Evolutionary conservation across 495 filamentous ascomycete genomes (phyloP), one percentile per base, ranked within the genome.

Genomic region (Tuber umbilicatum): DNA sequence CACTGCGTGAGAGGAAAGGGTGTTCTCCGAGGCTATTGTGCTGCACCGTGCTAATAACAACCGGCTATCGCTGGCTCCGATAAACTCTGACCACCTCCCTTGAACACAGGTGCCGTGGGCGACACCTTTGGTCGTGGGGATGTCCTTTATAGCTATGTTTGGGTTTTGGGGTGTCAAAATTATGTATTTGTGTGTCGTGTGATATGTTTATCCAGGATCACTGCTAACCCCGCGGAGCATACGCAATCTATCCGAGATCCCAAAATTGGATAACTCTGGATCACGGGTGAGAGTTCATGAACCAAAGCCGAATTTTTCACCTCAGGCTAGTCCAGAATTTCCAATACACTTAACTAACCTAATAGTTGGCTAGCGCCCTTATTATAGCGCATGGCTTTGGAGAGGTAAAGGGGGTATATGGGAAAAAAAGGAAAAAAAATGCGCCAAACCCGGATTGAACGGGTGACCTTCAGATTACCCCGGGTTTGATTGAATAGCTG

Each of bases 391-490:
- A 31, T n/a, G 47, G 2, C 9, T 7, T 55, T 12, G n/a, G 27
- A 64, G 23, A 60, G 2, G 23, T 14, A 14, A 60, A 27, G n/a
- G n/a, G n/a, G n/a, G n/a, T n/a, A n/a, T n/a, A n/a, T n/a, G n/a
- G n/a, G n/a, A n/a, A n/a, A n/a, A n/a, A n/a, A n/a, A n/a, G 3
- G 1, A 41, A 41, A 37, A 50, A n/a, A 50, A 12, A 9, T 37
- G 70, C 41, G 43, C 38, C 42, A 72, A 72, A 72, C 70, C 70
- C 70, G 70, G 70, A 72, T 72, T 60, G 70, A 72, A 72, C 45
- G 70, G 70, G 70, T 55, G 70, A 72, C 70, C 70, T 72, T 72
- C 50, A 72, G 70, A 72, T 72, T 31, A 55, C 70, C 41, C 42
- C 70, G 27, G 10, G 45, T 45, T n/a, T n/a, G n/a, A n/a, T 55